Percentiles rank a stretch among this genome's conserved stretches.
These are phyloP conservation scores for Trypanosoma rangeli DNA, from an alignment of 208 protist genomes.

Conservation along the genomic window DNA sequence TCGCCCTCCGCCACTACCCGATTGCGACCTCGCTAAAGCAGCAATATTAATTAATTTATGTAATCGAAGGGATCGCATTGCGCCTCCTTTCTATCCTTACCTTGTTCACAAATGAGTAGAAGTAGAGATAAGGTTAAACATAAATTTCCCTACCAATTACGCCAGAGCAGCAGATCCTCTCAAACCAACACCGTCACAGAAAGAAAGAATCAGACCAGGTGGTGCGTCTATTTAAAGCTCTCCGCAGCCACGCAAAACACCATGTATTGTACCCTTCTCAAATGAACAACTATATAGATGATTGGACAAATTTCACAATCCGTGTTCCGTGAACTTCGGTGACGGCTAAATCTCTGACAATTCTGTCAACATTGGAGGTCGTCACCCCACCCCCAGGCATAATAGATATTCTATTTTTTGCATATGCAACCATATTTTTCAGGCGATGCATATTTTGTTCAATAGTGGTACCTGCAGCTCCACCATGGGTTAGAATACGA, in stretches of 20 bases:
- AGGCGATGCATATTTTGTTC: conserved; percentile 13
- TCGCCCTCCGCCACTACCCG: conserved; percentile 11
- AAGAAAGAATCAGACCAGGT: no score
- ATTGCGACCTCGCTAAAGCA: conserved; percentile 7
- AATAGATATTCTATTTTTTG: conserved; percentile 16
- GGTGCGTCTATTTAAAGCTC: no score
- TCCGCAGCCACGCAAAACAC: no score
- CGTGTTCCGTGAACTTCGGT: conserved; percentile 19
- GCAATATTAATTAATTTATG: conserved; percentile 7
- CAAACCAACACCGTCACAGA: background rate
- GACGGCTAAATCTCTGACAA: conserved; percentile 4
- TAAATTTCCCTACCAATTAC: background rate
- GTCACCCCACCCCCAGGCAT: conserved; percentile 19
- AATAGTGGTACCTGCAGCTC: conserved; percentile 8
- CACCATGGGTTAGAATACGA: conserved; percentile 19
- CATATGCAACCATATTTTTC: conserved; percentile 7
- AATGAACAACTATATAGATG: background rate
- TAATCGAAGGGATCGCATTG: conserved; percentile 26
- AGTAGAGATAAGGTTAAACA: conserved; percentile 7
- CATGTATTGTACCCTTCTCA: background rate
- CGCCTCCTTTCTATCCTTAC: background rate
- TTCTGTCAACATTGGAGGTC: conserved; percentile 1
- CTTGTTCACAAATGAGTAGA: background rate
- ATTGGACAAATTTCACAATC: conserved; percentile 2
- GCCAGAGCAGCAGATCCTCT: background rate